Conservation (phyloP, 192 early-diverging fungal genomes). For the Geranomyces variabilis region DNA sequence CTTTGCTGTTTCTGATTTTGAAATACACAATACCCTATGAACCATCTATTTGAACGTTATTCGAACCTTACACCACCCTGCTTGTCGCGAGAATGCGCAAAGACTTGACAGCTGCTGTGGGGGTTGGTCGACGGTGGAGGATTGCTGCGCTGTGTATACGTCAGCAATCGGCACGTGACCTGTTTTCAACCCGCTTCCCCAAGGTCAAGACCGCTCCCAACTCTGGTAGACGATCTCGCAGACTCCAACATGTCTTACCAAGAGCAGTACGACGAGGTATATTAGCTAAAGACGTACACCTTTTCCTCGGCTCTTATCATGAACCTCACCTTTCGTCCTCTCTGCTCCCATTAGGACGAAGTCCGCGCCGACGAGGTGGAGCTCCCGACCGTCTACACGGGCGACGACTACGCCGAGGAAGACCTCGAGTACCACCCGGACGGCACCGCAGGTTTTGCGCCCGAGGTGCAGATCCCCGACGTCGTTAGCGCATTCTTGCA, state of each 20-base stretch:
- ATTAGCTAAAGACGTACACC: background rate
- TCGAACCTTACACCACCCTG: no score
- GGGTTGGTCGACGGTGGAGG: no score
- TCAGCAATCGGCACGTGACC: no score
- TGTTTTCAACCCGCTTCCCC: no score
- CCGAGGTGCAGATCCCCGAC: conserved; percentile 74
- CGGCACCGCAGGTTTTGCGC: background rate
- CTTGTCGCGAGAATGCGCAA: no score
- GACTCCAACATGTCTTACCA: conserved; percentile 15
- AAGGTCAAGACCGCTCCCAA: no score
- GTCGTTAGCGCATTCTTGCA: conserved; percentile 82
- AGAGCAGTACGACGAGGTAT: conserved; percentile 29
- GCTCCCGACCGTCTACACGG: conserved; percentile 54
- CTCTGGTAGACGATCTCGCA: no score
- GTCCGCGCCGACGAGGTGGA: conserved; percentile 66
- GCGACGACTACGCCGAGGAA: conserved; percentile 52
- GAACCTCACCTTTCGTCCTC: background rate
- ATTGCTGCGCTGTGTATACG: no score
- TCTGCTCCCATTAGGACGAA: conserved; percentile 45
- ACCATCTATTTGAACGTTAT: no score
- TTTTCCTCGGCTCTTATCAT: background rate
- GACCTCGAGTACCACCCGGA: conserved; percentile 38
- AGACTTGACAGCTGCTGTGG: no score
- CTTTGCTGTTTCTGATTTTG: no score
- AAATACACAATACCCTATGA: no score